These are phyloP conservation scores for Asterophora parasitica DNA, from an alignment of 768 basidiomycete species.

Conservation along the genomic window DNA sequence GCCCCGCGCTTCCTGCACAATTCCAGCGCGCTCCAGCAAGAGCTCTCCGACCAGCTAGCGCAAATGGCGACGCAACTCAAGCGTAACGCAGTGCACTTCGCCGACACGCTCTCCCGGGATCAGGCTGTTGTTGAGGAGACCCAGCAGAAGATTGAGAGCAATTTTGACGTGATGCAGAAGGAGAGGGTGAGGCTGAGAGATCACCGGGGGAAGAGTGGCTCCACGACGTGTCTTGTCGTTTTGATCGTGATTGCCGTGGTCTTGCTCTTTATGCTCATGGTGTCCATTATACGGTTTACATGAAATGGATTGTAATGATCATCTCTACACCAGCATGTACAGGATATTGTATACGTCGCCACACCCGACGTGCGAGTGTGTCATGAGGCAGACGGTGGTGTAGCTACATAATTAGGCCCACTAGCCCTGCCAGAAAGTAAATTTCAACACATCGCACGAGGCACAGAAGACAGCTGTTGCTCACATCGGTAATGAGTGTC, in stretches of 20 bases:
- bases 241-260: constrained; percentile 61
- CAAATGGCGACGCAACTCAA: constrained; percentile 88
- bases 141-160: constrained; percentile 68
- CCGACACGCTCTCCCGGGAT: constrained; percentile 68
- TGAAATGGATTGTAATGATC: background rate
- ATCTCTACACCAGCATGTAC: too few species aligned
- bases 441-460: too few species aligned
- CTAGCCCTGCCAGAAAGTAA: too few species aligned
- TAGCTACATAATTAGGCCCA: too few species aligned
- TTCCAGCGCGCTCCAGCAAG: constrained; percentile 64
- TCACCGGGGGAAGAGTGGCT: constrained; percentile 57
- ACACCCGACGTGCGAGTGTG: too few species aligned
- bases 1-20: constrained; percentile 43
- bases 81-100: constrained; percentile 77
- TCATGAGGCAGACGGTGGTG: too few species aligned
- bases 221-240: constrained; percentile 71
- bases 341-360: too few species aligned
- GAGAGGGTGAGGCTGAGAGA: constrained; percentile 58
- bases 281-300: constrained; percentile 61
- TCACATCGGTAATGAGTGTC: too few species aligned
- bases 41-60: constrained; percentile 69
- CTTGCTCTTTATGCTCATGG: constrained; percentile 66
- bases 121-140: constrained; percentile 63
- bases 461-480: too few species aligned
- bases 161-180: constrained; percentile 62